phyloP scores from a whole-genome alignment of 2,329 filamentous ascomycete genomes.

The Pestalotiopsis sp. region DNA sequence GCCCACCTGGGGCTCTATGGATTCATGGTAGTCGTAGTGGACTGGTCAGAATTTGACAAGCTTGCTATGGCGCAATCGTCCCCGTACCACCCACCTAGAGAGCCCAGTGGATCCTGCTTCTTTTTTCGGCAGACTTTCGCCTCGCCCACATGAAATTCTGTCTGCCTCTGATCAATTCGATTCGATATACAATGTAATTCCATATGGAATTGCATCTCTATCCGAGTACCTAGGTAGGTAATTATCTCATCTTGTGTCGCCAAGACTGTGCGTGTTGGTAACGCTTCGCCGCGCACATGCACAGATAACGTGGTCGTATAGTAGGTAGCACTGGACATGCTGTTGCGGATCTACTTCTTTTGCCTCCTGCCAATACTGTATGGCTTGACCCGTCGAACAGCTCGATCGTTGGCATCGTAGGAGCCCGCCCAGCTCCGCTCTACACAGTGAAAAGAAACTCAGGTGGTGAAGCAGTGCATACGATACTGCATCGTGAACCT shows the following conservation, averaged over 20 bases:
- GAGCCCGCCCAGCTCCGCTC: neutral
- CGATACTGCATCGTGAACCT: neutral
- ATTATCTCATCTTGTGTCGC: neutral
- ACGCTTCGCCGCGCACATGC: neutral
- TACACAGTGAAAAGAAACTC: neutral
- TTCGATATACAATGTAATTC: neutral
- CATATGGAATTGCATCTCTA: neutral
- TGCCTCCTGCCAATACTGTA: constrained; percentile 10
- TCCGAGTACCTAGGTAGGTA: neutral
- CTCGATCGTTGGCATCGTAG: neutral
- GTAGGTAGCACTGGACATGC: neutral
- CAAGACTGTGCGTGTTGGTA: neutral
- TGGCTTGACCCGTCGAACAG: neutral
- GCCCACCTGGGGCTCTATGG: neutral
- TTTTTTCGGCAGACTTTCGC: neutral
- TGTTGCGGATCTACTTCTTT: neutral
- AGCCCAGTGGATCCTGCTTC: constrained; percentile 8
- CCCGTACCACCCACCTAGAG: constrained; percentile 22
- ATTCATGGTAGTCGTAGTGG: constrained; percentile 3
- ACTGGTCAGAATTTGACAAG: constrained; percentile 19
- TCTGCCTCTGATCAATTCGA: neutral
- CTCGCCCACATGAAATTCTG: neutral
- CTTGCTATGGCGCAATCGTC: constrained; percentile 28
- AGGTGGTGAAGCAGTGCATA: neutral
- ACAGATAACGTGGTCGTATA: neutral